Evolutionary conservation across 2,329 filamentous ascomycete genomes (phyloP), one percentile per base, ranked within the genome.

Genomic region (Pyrenochaeta sp.): DNA sequence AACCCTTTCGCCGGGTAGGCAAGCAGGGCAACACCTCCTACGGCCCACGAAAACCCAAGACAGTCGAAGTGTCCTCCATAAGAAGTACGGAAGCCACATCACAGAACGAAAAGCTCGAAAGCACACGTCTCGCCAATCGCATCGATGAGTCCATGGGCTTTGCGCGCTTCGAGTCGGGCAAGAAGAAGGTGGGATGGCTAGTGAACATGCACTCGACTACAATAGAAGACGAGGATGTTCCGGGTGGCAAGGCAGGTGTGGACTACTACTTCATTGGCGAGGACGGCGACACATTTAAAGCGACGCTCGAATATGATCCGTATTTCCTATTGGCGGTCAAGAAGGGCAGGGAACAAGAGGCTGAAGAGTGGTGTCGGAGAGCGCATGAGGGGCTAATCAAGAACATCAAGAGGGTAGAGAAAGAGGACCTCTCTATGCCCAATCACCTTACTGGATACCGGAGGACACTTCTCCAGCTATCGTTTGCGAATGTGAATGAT

Each of bases 141-240:
- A 97, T 99, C 75, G 96, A 99, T 81, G 95, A 98, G 81, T 85
- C 86, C 61, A 95, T 98, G 88, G 96, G 95, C 52, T 99, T 99
- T 77, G 85, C 89, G 34, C 90, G 94, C 50, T 97, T 93, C 76
- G 96, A 99, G 65, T 89, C 91, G 32, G 95, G 92, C 47, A 88
- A 91, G 74, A 92, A 90, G 80, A 91, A 89, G 74, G 86, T 91
- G 49, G 93, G 96, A 64, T 99, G 95, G 95, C 86, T 99, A 3
- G 92, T 94, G 68, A 99, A 98, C 74, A 91, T 98, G 81, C 92
- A 97, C 75, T 89, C 93, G 39, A 98, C 95, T 0, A 88, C 88
- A 12, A 85, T 99, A 45, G 82, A 97, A 77, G 94, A 98, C 74
- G 86, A 93, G 15, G 91, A 92, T 67, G 85, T 91, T 45, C 89